Base-by-base conservation (phyloP, 2,329 filamentous ascomycete genomes). In the Ophiostoma angusticollis region DNA sequence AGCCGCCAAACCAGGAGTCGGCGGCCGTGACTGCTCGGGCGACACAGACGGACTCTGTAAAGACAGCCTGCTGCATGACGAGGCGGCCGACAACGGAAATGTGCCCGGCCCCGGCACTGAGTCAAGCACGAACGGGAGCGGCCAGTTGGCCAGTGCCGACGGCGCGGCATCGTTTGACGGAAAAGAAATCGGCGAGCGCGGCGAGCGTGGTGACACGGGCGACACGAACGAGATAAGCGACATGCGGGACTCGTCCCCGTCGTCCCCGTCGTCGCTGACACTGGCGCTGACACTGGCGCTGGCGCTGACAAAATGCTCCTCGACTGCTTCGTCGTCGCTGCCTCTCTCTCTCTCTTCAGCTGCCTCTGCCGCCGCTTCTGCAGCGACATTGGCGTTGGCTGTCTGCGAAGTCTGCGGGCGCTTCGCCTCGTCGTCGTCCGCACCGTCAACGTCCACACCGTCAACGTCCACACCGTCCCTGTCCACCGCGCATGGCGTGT, bases 141-240 rank as follows among this genome's bases (percentile, higher is more conserved):
- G 47, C 47, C 47, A 49, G 43, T 47, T 44, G 9, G 46, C 37
- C 9, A 40, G 28, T 7, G 32, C 18, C 13, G 47, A 45, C 6
- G 43, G 39, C 9, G 43, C 39, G 23, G 36, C 31, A 16, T 28
- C 40, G 9, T 28, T 35, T 4, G 22, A 5, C 2, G 39, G 31
- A 34, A 29, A 22, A 3, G 37, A 34, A 5, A 40, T 5, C 6
- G 25, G 25, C 5, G 25, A 28, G 3, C 21, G 13, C 13, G 32
- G n/a, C n/a, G n/a, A n/a, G n/a, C n/a, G n/a, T n/a, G n/a, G n/a
- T n/a, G n/a, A n/a, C n/a, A n/a, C n/a, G n/a, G n/a, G n/a, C n/a
- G n/a, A n/a, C n/a, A n/a, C n/a, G n/a, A n/a, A n/a, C n/a, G n/a
- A n/a, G n/a, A n/a, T n/a, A n/a, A n/a, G n/a, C n/a, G n/a, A n/a